Conservation (phyloP, 1,284 basidiomycete species). For the Sanghuangporus baumii region DNA sequence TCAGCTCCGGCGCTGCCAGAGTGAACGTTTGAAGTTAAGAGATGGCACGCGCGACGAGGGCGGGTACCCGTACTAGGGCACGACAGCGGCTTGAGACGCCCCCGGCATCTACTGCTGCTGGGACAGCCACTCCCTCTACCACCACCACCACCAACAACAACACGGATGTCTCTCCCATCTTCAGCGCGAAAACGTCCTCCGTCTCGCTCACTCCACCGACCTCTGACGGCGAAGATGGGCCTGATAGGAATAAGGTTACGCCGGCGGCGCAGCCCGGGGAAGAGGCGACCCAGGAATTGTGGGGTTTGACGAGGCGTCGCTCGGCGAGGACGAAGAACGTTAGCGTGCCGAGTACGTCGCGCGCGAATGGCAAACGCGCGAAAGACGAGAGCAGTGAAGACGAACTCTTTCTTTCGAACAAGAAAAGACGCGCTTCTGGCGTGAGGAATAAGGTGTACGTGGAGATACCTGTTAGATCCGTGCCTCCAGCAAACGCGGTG, state of each 20-base stretch:
- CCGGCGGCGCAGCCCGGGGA: neutral
- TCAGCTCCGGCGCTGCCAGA: neutral
- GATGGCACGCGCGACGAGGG: slow-evolving; percentile 2
- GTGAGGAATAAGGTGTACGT: slow-evolving; percentile 16
- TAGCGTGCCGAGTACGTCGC: neutral
- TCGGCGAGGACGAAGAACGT: neutral
- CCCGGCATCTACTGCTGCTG: slow-evolving; percentile 16
- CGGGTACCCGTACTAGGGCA: neutral
- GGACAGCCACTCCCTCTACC: neutral
- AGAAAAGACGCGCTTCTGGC: slow-evolving; percentile 10
- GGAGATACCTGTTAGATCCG: slow-evolving; percentile 22
- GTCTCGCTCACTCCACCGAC: slow-evolving; percentile 37
- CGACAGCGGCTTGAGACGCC: slow-evolving; percentile 21
- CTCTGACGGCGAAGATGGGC: slow-evolving; percentile 26
- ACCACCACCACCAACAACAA: slow-evolving; percentile 19
- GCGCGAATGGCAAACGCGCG: neutral
- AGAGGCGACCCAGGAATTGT: neutral
- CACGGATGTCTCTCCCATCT: slow-evolving; percentile 32
- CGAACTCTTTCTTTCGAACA: slow-evolving; percentile 13
- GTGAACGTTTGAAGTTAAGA: neutral
- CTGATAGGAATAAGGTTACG: neutral
- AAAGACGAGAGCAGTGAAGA: slow-evolving; percentile 22
- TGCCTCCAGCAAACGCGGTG: slow-evolving; percentile 6
- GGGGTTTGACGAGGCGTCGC: neutral
- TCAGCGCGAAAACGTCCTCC: slow-evolving; percentile 38